Percentiles rank a stretch among this genome's conserved stretches.
These are phyloP conservation scores for Tulasnella sp. DNA, from an alignment of 768 basidiomycete species.

Conservation along the genomic window DNA sequence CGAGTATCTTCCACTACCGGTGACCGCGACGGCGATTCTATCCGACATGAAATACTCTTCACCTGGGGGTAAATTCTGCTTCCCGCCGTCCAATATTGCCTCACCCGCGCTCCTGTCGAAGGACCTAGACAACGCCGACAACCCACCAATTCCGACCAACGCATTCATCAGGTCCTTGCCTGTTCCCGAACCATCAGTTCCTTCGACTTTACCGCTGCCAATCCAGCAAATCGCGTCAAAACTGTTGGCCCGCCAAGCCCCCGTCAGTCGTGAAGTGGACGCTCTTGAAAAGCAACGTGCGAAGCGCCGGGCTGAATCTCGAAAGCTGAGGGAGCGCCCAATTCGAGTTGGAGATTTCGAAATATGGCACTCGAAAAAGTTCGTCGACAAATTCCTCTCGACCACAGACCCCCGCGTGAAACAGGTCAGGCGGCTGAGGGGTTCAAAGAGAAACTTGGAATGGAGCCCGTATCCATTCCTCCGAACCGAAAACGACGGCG, in stretches of 20 bases:
- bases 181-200: neutral
- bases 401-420: conserved; percentile 70
- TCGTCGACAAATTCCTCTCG: conserved; percentile 47
- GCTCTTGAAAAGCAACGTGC: conserved; percentile 18
- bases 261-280: neutral
- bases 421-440: conserved; percentile 62
- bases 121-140: neutral
- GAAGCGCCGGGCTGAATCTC: conserved; percentile 8
- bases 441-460: conserved; percentile 58
- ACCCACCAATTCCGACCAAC: conserved; percentile 15
- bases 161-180: conserved; percentile 10
- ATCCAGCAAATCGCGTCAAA: neutral
- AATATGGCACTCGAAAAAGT: conserved; percentile 26
- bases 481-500: conserved; percentile 4
- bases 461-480: conserved; percentile 23
- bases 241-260: neutral
- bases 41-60: conserved; percentile 69
- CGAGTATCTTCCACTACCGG: conserved; percentile 71
- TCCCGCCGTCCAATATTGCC: conserved; percentile 12
- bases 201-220: neutral
- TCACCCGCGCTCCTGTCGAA: neutral
- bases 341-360: conserved; percentile 16
- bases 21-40: conserved; percentile 57
- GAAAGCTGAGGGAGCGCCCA: conserved; percentile 14
- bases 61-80: conserved; percentile 60